Percentiles rank a stretch among this genome's conserved stretches.
Conservation (phyloP, 1,284 basidiomycete genomes). For the Coniophora puteana region DNA sequence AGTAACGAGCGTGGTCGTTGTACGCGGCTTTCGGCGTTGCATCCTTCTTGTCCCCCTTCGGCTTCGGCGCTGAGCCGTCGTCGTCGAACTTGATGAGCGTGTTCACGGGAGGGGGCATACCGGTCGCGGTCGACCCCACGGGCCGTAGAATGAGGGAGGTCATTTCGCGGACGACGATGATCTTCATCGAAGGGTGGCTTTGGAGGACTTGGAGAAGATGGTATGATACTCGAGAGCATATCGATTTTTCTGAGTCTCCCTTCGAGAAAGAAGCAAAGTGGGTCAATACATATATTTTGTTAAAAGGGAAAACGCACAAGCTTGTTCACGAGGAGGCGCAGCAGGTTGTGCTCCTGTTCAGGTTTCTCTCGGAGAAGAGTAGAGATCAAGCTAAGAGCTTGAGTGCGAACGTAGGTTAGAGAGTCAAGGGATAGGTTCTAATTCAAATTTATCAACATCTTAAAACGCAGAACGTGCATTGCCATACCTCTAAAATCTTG, state of each 20-base stretch:
- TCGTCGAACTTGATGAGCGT: slow-evolving; percentile 42
- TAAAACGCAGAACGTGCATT: background rate
- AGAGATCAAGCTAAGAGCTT: slow-evolving; percentile 72
- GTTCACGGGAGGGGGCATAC: slow-evolving; percentile 27
- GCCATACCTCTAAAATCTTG: slow-evolving; percentile 79
- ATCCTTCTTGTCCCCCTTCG: slow-evolving; percentile 13
- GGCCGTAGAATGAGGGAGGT: slow-evolving; percentile 75
- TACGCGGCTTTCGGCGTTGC: slow-evolving; percentile 30
- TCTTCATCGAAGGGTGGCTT: slow-evolving; percentile 92
- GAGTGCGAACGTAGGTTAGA: slow-evolving; percentile 84
- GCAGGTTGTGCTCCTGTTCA: slow-evolving; percentile 96
- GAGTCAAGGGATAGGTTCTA: slow-evolving; percentile 85
- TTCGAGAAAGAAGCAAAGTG: slow-evolving; percentile 24
- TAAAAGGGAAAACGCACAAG: slow-evolving; percentile 57
- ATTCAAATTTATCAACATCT: slow-evolving; percentile 13
- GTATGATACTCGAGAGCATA: slow-evolving; percentile 90
- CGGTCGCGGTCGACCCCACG: slow-evolving; percentile 37
- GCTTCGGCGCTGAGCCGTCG: slow-evolving; percentile 14
- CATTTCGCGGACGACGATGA: slow-evolving; percentile 86
- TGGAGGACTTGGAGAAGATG: slow-evolving; percentile 89
- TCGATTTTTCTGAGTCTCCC: slow-evolving; percentile 88
- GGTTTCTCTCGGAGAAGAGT: slow-evolving; percentile 86
- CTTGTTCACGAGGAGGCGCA: slow-evolving; percentile 93
- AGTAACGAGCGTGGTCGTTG: slow-evolving; percentile 79
- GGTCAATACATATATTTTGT: background rate